Percentiles rank a stretch among this genome's conserved stretches.
These are phyloP conservation scores for Fagopyrum homotropicum DNA, from an alignment of 148 eudicot genomes.

Conservation along the genomic window DNA sequence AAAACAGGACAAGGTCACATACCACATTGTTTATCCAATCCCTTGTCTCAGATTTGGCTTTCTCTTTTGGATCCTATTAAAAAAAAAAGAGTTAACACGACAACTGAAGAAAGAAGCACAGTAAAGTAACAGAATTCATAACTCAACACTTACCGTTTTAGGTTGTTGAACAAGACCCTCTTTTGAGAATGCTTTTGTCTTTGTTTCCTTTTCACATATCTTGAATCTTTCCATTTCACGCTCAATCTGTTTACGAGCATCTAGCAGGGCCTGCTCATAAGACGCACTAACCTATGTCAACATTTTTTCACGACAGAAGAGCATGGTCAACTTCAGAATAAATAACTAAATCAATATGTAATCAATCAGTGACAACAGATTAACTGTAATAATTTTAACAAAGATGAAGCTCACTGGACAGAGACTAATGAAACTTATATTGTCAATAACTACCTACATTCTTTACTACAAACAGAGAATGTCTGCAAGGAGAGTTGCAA, in stretches of 20 bases:
- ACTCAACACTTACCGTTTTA: slow-evolving; percentile 63
- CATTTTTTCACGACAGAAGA: slow-evolving; percentile 36
- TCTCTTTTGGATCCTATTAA: slow-evolving; percentile 87
- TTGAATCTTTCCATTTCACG: slow-evolving; percentile 99
- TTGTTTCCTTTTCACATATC: slow-evolving; percentile 98
- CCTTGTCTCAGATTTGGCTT: slow-evolving; percentile 97
- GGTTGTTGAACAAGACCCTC: slow-evolving; percentile 99
- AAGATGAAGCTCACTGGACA: background rate
- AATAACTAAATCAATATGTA: background rate
- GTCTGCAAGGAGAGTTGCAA: background rate
- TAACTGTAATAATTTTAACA: background rate
- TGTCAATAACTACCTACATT: background rate
- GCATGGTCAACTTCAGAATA: slow-evolving; percentile 32
- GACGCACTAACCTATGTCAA: slow-evolving; percentile 99
- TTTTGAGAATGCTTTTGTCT: slow-evolving; percentile 98
- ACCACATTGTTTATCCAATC: slow-evolving; percentile 99
- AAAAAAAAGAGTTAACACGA: slow-evolving; percentile 3
- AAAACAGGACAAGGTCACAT: slow-evolving; percentile 17
- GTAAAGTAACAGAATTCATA: background rate
- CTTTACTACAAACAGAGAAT: background rate
- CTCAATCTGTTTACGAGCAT: slow-evolving; percentile 91
- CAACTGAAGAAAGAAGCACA: background rate
- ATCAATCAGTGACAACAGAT: background rate
- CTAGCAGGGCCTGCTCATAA: slow-evolving; percentile 99
- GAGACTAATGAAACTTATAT: background rate